Evolutionary conservation across 805 yeast species (phyloP).

Genomic region (Myxozyma neotropica): DNA sequence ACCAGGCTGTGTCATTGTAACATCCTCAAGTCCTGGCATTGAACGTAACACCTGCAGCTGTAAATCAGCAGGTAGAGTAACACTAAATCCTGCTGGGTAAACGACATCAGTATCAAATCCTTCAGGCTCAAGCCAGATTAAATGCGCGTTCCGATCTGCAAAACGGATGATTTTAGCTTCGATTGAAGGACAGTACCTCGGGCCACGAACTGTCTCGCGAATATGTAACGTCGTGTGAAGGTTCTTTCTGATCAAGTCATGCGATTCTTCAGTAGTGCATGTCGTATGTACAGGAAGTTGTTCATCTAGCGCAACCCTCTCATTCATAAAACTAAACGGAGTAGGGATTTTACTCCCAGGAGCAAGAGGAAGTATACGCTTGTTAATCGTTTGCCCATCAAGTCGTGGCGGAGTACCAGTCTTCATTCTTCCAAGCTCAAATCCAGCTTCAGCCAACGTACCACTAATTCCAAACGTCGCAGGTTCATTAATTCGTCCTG

Average conservation of each 20-base stretch:
- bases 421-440: slow-evolving; percentile 82
- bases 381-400: slow-evolving; percentile 71
- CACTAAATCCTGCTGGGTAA: slow-evolving; percentile 95
- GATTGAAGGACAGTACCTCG: slow-evolving; percentile 95
- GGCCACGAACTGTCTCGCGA: slow-evolving; percentile 91
- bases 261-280: slow-evolving; percentile 72
- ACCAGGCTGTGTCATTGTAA: slow-evolving; percentile 88
- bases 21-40: slow-evolving; percentile 88
- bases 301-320: slow-evolving; percentile 55
- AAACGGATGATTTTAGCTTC: slow-evolving; percentile 86
- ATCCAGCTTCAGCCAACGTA: slow-evolving; percentile 76
- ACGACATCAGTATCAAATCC: slow-evolving; percentile 85
- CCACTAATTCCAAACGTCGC: slow-evolving; percentile 88
- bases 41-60: slow-evolving; percentile 72
- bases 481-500: slow-evolving; percentile 91
- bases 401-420: slow-evolving; percentile 98
- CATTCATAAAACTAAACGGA: slow-evolving; percentile 88
- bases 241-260: slow-evolving; percentile 66
- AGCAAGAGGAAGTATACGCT: slow-evolving; percentile 62
- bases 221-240: slow-evolving; percentile 86
- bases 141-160: slow-evolving; percentile 71
- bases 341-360: slow-evolving; percentile 81
- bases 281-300: slow-evolving; percentile 73
- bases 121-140: slow-evolving; percentile 96
- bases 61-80: slow-evolving; percentile 94